Evolutionary conservation across 331 rosid genomes (phyloP).

Genomic region (Quercus phellos): DNA sequence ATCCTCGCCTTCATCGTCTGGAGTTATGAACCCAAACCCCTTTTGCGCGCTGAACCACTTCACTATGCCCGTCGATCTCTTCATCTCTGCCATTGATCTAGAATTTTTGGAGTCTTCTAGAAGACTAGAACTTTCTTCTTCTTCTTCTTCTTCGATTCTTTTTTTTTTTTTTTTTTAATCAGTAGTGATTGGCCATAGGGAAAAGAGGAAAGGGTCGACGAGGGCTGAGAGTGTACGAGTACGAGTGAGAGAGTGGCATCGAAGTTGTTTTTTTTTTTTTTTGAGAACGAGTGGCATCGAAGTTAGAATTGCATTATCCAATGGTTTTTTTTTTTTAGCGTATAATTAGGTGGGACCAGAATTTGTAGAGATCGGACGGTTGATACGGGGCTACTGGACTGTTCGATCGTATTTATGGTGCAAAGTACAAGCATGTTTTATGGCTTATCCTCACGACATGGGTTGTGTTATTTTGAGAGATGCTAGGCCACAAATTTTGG

Average conservation of each 20-base stretch:
- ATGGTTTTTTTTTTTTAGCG: no score
- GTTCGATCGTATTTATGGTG: not conserved
- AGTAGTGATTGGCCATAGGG: not conserved
- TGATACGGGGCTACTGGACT: not conserved
- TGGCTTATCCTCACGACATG: not conserved
- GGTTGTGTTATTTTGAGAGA: no score
- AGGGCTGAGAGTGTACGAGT: no score
- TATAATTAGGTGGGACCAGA: not conserved
- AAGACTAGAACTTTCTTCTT: no score
- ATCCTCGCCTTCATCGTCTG: constrained; percentile 55
- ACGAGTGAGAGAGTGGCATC: no score
- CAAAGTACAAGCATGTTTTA: not conserved
- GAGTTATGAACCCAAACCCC: constrained; percentile 81
- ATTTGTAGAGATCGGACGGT: not conserved
- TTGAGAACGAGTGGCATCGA: no score
- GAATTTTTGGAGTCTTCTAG: not conserved
- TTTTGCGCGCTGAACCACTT: constrained; percentile 76
- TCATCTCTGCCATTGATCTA: not conserved
- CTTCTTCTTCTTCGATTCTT: not conserved
- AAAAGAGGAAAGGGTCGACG: not conserved
- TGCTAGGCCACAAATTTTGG: no score
- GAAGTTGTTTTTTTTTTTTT: not conserved
- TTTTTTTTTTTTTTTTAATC: not conserved
- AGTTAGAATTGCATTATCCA: not conserved
- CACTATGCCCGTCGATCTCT: constrained; percentile 60